A percentile compares a stretch with the other conserved stretches of the same genome.
Evolutionary conservation across 441 rosid genomes (phyloP).

Genomic region (Aleurites moluccanus): DNA sequence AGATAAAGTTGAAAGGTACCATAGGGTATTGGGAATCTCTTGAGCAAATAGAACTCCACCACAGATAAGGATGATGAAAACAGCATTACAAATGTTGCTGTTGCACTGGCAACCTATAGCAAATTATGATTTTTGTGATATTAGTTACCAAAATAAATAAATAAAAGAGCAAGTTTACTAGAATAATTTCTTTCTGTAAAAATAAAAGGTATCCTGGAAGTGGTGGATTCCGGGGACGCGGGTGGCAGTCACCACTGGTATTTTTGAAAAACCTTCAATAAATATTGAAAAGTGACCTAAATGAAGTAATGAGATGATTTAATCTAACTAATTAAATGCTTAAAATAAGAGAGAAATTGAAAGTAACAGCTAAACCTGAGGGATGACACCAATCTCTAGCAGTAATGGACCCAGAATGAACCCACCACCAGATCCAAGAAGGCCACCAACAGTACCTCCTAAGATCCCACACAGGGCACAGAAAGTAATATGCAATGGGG

Average conservation of each 20-base stretch:
- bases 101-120: slow-evolving; percentile 83
- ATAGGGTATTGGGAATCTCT: slow-evolving; percentile 89
- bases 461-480: slow-evolving; percentile 78
- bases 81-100: slow-evolving; percentile 97
- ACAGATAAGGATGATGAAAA: slow-evolving; percentile 92
- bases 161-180: too few relatives aligned
- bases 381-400: slow-evolving; percentile 94
- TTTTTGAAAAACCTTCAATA: too few relatives aligned
- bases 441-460: slow-evolving; percentile 90
- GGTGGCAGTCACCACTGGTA: too few relatives aligned
- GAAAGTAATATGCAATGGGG: slow-evolving; percentile 58
- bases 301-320: neutral
- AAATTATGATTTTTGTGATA: neutral
- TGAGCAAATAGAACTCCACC: slow-evolving; percentile 85
- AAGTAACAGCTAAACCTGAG: slow-evolving; percentile 50
- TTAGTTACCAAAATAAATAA: too few relatives aligned
- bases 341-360: too few relatives aligned
- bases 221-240: too few relatives aligned
- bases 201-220: too few relatives aligned
- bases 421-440: slow-evolving; percentile 92
- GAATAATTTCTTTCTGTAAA: too few relatives aligned
- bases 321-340: too few relatives aligned
- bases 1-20: slow-evolving; percentile 40
- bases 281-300: too few relatives aligned
- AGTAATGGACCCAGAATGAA: slow-evolving; percentile 89